Percentiles rank a stretch among this genome's conserved stretches.
Conservation (phyloP, 2,329 filamentous ascomycete species). For the Ophidiomyces ophidiicola region DNA sequence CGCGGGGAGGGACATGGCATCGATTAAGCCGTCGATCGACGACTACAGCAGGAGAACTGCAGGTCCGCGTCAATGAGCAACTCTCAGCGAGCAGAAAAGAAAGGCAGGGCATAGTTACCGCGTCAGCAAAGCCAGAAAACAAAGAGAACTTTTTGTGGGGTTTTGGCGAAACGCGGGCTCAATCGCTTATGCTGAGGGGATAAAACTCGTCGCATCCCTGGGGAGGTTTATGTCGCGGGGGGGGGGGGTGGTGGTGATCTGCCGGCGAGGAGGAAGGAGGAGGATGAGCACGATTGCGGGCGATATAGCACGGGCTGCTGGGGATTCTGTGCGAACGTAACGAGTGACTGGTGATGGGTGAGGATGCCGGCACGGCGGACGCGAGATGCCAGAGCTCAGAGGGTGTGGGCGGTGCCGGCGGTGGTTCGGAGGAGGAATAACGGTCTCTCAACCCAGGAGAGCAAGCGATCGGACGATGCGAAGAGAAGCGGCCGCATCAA, state of each 20-base stretch:
- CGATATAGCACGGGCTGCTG: background rate
- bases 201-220: no score
- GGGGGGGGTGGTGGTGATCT: no score
- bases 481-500: constrained; percentile 15
- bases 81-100: no score
- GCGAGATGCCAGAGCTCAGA: background rate
- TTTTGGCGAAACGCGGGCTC: no score
- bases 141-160: no score
- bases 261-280: no score
- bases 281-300: no score
- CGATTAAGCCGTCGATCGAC: background rate
- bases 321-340: background rate
- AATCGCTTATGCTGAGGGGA: no score
- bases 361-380: constrained; percentile 1
- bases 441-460: constrained; percentile 8
- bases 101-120: no score
- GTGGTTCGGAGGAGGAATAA: background rate
- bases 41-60: constrained; percentile 6
- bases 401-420: background rate
- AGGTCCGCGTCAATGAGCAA: background rate
- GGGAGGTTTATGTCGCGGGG: no score
- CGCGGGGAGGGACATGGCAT: constrained; percentile 57
- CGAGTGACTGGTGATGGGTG: background rate
- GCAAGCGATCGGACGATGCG: constrained; percentile 11
- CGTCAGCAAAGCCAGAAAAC: no score